phyloP scores from a whole-genome alignment of 2,329 filamentous ascomycete species.

The Gyromitra esculenta region DNA sequence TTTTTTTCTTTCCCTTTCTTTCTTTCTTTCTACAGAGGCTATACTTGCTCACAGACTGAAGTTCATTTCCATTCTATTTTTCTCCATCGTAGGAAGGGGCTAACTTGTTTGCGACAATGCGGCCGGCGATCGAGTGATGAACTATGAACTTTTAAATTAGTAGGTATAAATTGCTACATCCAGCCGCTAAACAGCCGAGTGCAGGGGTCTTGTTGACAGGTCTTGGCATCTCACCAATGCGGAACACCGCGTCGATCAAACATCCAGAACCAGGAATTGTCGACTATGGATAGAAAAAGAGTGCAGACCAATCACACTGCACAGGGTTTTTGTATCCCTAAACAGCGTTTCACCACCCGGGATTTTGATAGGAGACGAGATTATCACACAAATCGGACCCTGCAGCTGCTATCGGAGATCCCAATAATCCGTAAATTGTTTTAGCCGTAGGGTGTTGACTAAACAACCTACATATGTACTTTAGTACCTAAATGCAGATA shows the following conservation, averaged over 20 bases:
- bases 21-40: too few species aligned
- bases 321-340: slow-evolving; percentile 1
- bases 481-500: not conserved
- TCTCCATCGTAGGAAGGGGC: too few species aligned
- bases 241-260: not conserved
- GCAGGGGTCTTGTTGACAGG: not conserved
- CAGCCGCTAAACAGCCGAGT: not conserved
- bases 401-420: not conserved
- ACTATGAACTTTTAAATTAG: not conserved
- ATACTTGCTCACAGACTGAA: too few species aligned
- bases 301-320: not conserved
- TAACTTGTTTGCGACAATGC: not conserved
- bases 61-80: too few species aligned
- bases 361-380: not conserved
- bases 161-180: too few species aligned
- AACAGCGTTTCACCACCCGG: not conserved
- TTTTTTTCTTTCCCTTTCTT: too few species aligned
- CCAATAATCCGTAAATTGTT: not conserved
- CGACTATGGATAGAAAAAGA: too few species aligned
- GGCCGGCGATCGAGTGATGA: not conserved
- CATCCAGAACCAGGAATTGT: not conserved
- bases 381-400: not conserved
- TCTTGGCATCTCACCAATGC: not conserved
- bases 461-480: not conserved
- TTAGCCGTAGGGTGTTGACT: not conserved